Evolutionary conservation across 331 rosid species (phyloP).

Genomic region (Saraca asoca): DNA sequence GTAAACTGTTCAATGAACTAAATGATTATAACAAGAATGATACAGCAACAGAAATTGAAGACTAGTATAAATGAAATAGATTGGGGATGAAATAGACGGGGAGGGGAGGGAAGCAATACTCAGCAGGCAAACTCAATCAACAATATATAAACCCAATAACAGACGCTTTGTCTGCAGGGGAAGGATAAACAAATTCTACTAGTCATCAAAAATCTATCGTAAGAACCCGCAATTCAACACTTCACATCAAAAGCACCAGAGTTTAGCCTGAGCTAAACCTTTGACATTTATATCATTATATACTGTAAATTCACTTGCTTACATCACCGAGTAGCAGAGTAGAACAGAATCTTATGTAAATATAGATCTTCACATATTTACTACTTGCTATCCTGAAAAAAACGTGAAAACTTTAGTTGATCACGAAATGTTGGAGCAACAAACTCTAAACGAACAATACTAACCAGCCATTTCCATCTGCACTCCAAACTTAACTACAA

Average conservation of each 20-base stretch:
- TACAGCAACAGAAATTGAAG: background rate
- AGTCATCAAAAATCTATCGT: background rate
- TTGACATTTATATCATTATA: background rate
- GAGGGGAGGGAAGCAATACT: background rate
- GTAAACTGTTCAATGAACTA: background rate
- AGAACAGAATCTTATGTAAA: background rate
- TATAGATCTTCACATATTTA: background rate
- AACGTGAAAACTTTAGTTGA: background rate
- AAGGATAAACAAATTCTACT: slow-evolving; percentile 8
- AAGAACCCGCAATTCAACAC: background rate
- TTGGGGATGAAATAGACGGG: background rate
- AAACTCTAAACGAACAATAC: background rate
- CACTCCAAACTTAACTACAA: slow-evolving; percentile 10
- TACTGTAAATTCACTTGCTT: slow-evolving; percentile 3
- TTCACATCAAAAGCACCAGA: background rate
- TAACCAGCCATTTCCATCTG: background rate
- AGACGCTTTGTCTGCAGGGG: background rate
- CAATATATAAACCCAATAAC: background rate
- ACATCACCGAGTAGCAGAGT: background rate
- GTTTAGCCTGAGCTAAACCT: background rate
- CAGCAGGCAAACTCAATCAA: background rate
- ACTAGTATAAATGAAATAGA: background rate
- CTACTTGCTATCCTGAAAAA: background rate
- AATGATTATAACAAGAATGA: slow-evolving; percentile 1
- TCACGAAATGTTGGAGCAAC: background rate